These are phyloP conservation scores for Ophiostoma sp. DNA, from an alignment of 2,329 filamentous ascomycete genomes.

Conservation along the genomic window DNA sequence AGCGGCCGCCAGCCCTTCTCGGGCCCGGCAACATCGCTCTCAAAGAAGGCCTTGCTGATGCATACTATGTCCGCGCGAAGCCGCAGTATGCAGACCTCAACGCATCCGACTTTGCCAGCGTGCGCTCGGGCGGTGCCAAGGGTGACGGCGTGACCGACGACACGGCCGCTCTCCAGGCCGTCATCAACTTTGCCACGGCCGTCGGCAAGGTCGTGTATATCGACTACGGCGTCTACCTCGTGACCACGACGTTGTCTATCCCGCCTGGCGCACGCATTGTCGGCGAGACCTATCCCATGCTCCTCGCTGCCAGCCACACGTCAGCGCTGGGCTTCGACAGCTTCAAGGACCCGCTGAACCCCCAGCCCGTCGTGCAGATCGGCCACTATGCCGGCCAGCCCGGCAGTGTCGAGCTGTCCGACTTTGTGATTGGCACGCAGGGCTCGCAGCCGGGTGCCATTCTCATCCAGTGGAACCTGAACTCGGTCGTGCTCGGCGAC, in stretches of 20 bases:
- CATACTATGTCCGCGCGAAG: conserved; percentile 60
- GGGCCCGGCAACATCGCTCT: conserved; percentile 1
- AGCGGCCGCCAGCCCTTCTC: conserved; percentile 50
- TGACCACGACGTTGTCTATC: conserved; percentile 44
- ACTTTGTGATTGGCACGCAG: conserved; percentile 65
- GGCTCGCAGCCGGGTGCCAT: conserved; percentile 62
- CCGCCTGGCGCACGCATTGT: conserved; percentile 47
- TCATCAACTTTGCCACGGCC: conserved; percentile 47
- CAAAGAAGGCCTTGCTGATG: conserved; percentile 23
- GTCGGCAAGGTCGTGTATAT: conserved; percentile 50
- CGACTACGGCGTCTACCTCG: conserved; percentile 51
- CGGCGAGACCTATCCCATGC: conserved; percentile 45
- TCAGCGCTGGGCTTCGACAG: conserved; percentile 30
- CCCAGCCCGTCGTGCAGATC: conserved; percentile 58
- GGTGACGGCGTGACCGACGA: conserved; percentile 56
- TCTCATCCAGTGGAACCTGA: conserved; percentile 67
- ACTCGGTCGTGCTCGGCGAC: conserved; percentile 39
- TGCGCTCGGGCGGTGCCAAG: conserved; percentile 32
- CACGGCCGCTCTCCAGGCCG: conserved; percentile 52
- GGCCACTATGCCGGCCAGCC: conserved; percentile 51
- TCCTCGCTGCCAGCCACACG: conserved; percentile 10
- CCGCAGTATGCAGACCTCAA: conserved; percentile 61
- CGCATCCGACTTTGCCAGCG: conserved; percentile 52
- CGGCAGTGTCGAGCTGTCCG: conserved; percentile 63
- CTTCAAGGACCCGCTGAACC: conserved; percentile 55